Evolutionary conservation across 805 yeast species (phyloP).

Genomic region (Yamadazyma olivae): DNA sequence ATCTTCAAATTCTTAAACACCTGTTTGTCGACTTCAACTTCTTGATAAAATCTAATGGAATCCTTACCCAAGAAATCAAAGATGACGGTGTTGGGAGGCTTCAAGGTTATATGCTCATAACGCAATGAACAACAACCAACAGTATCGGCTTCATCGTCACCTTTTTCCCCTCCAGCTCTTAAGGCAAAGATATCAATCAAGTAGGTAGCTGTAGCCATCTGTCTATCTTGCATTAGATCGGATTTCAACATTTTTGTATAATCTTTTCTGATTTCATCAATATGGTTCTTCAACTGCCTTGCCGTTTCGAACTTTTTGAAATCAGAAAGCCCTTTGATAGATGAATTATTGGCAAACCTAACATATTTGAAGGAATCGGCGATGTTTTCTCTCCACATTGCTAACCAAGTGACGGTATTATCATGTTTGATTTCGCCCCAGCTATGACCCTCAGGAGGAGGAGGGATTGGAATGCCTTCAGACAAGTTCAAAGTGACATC

Average conservation of each 20-base stretch:
- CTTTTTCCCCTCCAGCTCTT: slow-evolving; percentile 97
- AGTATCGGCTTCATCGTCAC: slow-evolving; percentile 97
- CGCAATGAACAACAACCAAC: slow-evolving; percentile 96
- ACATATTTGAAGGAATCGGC: slow-evolving; percentile 83
- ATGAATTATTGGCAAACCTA: slow-evolving; percentile 84
- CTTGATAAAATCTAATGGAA: slow-evolving; percentile 87
- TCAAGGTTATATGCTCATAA: slow-evolving; percentile 81
- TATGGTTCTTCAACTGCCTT: slow-evolving; percentile 71
- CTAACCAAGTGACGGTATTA: slow-evolving; percentile 90
- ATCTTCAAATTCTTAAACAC: slow-evolving; percentile 85
- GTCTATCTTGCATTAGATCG: slow-evolving; percentile 78
- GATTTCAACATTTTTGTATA: slow-evolving; percentile 69
- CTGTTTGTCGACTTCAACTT: slow-evolving; percentile 87
- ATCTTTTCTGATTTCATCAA: slow-evolving; percentile 70
- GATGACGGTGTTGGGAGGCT: slow-evolving; percentile 80
- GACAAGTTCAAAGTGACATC: slow-evolving; percentile 84
- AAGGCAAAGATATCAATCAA: slow-evolving; percentile 89
- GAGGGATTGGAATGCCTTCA: slow-evolving; percentile 67
- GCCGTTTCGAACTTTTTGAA: slow-evolving; percentile 92
- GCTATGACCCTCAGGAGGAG: slow-evolving; percentile 78
- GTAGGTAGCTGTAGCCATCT: slow-evolving; percentile 91
- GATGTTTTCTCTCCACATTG: slow-evolving; percentile 95
- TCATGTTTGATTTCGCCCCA: slow-evolving; percentile 94
- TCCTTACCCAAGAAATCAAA: slow-evolving; percentile 96
- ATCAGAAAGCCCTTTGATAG: slow-evolving; percentile 88